Percentiles rank a stretch among this genome's conserved stretches.
These are phyloP conservation scores for Auricularia auricula-judae DNA, from an alignment of 768 basidiomycete genomes.

Conservation along the genomic window DNA sequence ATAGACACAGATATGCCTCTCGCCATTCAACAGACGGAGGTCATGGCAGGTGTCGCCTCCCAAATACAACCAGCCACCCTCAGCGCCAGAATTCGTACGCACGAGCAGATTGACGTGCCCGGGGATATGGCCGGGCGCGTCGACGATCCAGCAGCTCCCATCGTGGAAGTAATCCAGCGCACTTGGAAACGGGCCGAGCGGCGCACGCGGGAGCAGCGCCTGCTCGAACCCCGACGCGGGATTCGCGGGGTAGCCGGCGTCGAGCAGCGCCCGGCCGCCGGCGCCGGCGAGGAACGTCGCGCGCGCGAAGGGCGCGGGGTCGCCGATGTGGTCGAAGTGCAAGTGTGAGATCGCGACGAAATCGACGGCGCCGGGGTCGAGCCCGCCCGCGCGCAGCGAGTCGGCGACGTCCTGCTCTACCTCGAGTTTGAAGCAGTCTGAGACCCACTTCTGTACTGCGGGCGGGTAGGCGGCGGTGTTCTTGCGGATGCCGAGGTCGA, in stretches of 20 bases:
- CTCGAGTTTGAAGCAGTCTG: not conserved
- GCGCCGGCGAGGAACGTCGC: conserved; percentile 9
- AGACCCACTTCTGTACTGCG: not conserved
- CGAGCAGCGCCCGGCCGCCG: not conserved
- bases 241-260: conserved; percentile 4
- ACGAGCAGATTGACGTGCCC: conserved; percentile 47
- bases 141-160: conserved; percentile 46
- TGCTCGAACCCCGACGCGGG: conserved; percentile 4
- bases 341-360: conserved; percentile 7
- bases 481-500: conserved; percentile 11
- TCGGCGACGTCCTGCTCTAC: conserved; percentile 5
- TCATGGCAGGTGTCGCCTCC: conserved; percentile 49
- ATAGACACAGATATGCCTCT: conserved; percentile 11
- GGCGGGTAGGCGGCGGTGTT: conserved; percentile 3
- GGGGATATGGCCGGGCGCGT: conserved; percentile 44
- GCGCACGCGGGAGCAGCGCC: conserved; percentile 24
- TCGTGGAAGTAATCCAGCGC: conserved; percentile 46
- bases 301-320: conserved; percentile 6
- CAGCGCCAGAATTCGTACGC: conserved; percentile 23
- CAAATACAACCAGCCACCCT: conserved; percentile 45
- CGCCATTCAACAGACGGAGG: conserved; percentile 36
- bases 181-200: conserved; percentile 39
- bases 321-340: conserved; percentile 11
- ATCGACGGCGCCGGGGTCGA: conserved; percentile 4
- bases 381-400: conserved; percentile 7